Conservation (phyloP, 306 rosid genomes). For the Trichosanthes truncata region DNA sequence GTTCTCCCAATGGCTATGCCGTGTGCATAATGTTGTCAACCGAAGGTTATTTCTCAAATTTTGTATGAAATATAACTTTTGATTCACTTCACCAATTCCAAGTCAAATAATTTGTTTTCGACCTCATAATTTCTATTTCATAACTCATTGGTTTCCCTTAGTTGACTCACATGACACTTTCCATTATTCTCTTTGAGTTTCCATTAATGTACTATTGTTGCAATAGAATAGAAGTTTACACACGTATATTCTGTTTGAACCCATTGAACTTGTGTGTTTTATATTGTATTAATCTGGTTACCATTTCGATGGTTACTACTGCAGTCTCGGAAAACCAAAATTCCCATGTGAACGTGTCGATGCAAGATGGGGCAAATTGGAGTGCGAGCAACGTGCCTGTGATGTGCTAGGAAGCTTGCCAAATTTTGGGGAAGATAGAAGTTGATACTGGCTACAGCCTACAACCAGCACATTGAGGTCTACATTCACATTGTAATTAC, state of each 20-base stretch:
- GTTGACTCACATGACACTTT: not conserved
- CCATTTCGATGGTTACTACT: not conserved
- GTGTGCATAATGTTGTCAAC: conserved; percentile 76
- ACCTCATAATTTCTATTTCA: not conserved
- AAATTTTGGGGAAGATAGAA: conserved; percentile 21
- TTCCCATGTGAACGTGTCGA: conserved; percentile 79
- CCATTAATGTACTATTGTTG: not conserved
- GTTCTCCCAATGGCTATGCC: conserved; percentile 69
- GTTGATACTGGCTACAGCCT: not conserved
- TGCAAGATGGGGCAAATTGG: conserved; percentile 95
- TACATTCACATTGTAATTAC: not conserved
- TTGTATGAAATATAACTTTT: not conserved
- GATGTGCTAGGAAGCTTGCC: conserved; percentile 48
- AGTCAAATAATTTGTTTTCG: not conserved
- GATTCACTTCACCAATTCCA: not conserved
- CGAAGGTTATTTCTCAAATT: conserved; percentile 42
- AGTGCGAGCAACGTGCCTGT: conserved; percentile 64
- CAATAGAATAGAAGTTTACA: not conserved
- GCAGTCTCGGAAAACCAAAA: conserved; percentile 63
- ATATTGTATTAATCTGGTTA: not conserved
- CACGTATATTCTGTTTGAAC: not conserved
- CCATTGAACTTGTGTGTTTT: not conserved
- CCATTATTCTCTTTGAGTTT: not conserved
- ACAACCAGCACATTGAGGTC: not conserved
- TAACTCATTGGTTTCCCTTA: not conserved